phyloP scores from a whole-genome alignment of 2,329 filamentous ascomycete genomes.

The Aspergillus japonicus region DNA sequence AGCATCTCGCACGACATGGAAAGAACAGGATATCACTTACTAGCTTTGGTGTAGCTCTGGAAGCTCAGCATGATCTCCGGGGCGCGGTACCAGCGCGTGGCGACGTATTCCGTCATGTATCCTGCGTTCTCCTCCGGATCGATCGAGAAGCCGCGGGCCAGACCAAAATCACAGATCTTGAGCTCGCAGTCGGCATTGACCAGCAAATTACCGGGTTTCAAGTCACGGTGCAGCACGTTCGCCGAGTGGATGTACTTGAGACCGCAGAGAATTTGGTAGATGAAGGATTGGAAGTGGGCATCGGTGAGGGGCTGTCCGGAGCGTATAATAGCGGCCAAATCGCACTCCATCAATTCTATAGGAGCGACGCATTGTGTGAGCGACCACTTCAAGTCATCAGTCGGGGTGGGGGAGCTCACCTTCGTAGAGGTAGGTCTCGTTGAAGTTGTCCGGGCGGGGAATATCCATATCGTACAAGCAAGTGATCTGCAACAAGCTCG shows the following conservation, averaged over 20 bases:
- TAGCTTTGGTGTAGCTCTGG: slow-evolving; percentile 99
- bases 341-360: slow-evolving; percentile 96
- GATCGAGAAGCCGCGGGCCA: slow-evolving; percentile 93
- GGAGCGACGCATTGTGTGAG: background rate
- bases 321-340: slow-evolving; percentile 94
- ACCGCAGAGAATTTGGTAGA: slow-evolving; percentile 98
- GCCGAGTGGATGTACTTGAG: slow-evolving; percentile 99
- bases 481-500: slow-evolving; percentile 68
- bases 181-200: slow-evolving; percentile 99
- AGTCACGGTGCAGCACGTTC: slow-evolving; percentile 92
- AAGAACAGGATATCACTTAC: slow-evolving; percentile 59
- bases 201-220: slow-evolving; percentile 95
- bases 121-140: slow-evolving; percentile 98
- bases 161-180: slow-evolving; percentile 97
- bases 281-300: slow-evolving; percentile 99
- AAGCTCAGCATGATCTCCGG: slow-evolving; percentile 99
- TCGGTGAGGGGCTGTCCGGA: slow-evolving; percentile 96
- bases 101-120: slow-evolving; percentile 99
- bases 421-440: slow-evolving; percentile 98
- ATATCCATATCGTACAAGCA: slow-evolving; percentile 99
- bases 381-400: too few relatives aligned
- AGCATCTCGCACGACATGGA: slow-evolving; percentile 3
- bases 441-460: slow-evolving; percentile 94
- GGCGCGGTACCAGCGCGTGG: slow-evolving; percentile 96
- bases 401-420: slow-evolving; percentile 56